phyloP scores from a whole-genome alignment of 164 flowering plant genomes.

The Piper betle region DNA sequence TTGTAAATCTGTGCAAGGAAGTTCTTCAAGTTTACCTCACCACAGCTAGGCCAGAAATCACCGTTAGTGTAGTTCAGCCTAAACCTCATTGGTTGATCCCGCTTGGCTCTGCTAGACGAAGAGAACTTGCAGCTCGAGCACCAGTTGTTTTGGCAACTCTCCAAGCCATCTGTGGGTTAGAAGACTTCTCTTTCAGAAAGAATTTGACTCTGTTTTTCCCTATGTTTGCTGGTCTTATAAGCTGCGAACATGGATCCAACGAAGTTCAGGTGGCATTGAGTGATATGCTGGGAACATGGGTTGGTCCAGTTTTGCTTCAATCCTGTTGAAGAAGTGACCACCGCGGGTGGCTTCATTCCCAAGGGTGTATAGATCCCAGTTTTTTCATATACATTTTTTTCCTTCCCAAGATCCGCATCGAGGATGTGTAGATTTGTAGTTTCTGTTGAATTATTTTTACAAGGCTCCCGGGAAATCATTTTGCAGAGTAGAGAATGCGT shows the following conservation, averaged over 20 bases:
- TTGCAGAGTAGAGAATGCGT: conserved; percentile 13
- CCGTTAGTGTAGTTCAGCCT: conserved; percentile 13
- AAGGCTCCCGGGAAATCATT: conserved; percentile 1
- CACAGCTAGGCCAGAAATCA: conserved; percentile 30
- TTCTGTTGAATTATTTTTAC: conserved; percentile 21
- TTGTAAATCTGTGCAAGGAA: conserved; percentile 71
- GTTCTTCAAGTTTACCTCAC: conserved; percentile 65
- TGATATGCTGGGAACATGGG: conserved; percentile 61
- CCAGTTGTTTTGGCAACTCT: conserved; percentile 77
- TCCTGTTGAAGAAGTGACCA: conserved; percentile 44
- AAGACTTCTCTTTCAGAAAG: conserved; percentile 46
- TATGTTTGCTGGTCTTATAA: conserved; percentile 58
- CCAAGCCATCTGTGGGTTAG: conserved; percentile 61
- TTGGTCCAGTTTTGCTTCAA: conserved; percentile 78
- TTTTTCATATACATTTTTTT: conserved; percentile 8
- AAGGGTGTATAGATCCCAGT: conserved; percentile 20
- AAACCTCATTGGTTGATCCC: conserved; percentile 54
- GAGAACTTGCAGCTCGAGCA: conserved; percentile 87
- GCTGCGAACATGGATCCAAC: conserved; percentile 90
- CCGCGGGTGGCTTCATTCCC: background rate
- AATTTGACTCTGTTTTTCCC: conserved; percentile 64
- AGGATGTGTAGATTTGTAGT: conserved; percentile 34
- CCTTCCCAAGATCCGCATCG: conserved; percentile 11
- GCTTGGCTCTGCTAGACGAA: conserved; percentile 66
- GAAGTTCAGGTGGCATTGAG: conserved; percentile 86